These are phyloP conservation scores for Cystobasidium slooffiae DNA, from an alignment of 1,284 basidiomycete genomes.

Conservation along the genomic window DNA sequence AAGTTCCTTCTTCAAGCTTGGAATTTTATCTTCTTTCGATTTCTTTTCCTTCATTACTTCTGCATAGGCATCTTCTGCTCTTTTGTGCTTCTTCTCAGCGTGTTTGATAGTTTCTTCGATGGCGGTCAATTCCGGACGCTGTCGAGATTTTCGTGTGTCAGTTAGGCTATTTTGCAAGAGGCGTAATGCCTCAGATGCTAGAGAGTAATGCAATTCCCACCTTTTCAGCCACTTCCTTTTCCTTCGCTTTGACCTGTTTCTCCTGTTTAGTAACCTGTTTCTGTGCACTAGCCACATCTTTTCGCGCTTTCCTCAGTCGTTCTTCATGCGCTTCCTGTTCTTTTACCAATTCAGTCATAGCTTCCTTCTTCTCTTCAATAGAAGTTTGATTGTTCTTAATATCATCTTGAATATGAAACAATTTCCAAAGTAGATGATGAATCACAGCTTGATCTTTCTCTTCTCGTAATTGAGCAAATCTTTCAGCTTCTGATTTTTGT, in stretches of 20 bases:
- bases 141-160: slow-evolving; percentile 15
- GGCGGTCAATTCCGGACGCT: slow-evolving; percentile 82
- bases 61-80: slow-evolving; percentile 68
- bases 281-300: slow-evolving; percentile 78
- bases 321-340: slow-evolving; percentile 72
- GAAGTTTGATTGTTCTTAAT: slow-evolving; percentile 72
- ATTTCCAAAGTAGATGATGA: slow-evolving; percentile 80
- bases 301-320: slow-evolving; percentile 72
- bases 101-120: slow-evolving; percentile 81
- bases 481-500: slow-evolving; percentile 90
- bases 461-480: slow-evolving; percentile 77
- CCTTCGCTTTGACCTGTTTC: slow-evolving; percentile 75
- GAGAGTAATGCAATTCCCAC: slow-evolving; percentile 58
- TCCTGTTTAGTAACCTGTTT: slow-evolving; percentile 74
- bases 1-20: slow-evolving; percentile 68
- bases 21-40: slow-evolving; percentile 68
- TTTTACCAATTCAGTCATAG: slow-evolving; percentile 68
- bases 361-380: slow-evolving; percentile 73
- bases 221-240: slow-evolving; percentile 80
- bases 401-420: slow-evolving; percentile 85
- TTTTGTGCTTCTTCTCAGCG: slow-evolving; percentile 74
- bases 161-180: not conserved
- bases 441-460: slow-evolving; percentile 79
- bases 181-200: not conserved
- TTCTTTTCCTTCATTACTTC: slow-evolving; percentile 72